A percentile compares a stretch with the other conserved stretches of the same genome.
Evolutionary conservation across 2,329 filamentous ascomycete species (phyloP).

Genomic region (Venturia aucupariae): DNA sequence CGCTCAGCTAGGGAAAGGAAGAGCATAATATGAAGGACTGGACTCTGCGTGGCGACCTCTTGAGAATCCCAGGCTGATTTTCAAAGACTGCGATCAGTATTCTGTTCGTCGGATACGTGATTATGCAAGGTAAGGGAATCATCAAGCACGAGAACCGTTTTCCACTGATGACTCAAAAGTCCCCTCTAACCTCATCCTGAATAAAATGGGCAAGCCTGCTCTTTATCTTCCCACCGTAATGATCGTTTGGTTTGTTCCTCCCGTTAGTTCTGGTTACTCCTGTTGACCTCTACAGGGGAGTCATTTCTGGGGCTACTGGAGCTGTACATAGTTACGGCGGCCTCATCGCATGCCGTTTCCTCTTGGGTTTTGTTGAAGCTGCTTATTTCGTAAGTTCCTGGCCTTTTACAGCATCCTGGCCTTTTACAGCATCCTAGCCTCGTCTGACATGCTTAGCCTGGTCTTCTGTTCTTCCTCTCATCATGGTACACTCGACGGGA

Average conservation of each 20-base stretch:
- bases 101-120: conserved; percentile 49
- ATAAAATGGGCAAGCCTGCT: conserved; percentile 26
- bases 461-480: conserved; percentile 54
- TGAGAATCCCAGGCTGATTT: not conserved
- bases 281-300: conserved; percentile 16
- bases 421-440: conserved; percentile 17
- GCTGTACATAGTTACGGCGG: conserved; percentile 27
- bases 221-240: conserved; percentile 25
- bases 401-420: conserved; percentile 24
- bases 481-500: conserved; percentile 64
- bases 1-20: no score
- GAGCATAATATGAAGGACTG: no score
- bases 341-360: conserved; percentile 30
- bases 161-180: conserved; percentile 16
- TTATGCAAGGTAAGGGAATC: conserved; percentile 24
- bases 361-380: conserved; percentile 32
- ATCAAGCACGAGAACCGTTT: not conserved
- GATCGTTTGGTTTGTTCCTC: conserved; percentile 22
- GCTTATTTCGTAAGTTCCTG: conserved; percentile 34
- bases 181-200: conserved; percentile 30
- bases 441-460: conserved; percentile 31
- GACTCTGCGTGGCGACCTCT: no score
- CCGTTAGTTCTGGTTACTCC: not conserved
- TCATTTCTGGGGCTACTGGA: conserved; percentile 26
- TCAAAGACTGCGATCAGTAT: conserved; percentile 36